Base-by-base conservation (phyloP, 2,329 filamentous ascomycete genomes). In the Chlorencoelia australis region DNA sequence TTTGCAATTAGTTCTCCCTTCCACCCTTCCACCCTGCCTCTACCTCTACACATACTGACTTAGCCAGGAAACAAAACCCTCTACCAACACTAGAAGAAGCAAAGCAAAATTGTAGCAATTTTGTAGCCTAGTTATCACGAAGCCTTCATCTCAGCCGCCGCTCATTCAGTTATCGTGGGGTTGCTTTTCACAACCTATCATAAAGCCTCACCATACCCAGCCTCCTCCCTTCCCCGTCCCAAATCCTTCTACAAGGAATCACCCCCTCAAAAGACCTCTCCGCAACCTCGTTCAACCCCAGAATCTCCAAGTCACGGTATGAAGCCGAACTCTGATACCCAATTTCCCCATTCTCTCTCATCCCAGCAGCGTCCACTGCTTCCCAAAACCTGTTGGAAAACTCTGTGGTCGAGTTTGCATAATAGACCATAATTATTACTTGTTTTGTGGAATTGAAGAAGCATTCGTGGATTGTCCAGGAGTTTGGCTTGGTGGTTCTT, bases 221-320 rank as follows among this genome's bases (percentile, higher is more conserved):
- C 30, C 56, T 54, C 30, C 43, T 43, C 9, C 62, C 65, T 6
- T 42, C 20, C 1, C 40, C 44, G 43, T 61, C 55, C 65, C 65
- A 68, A 17, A 69, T 49, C 18, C 61, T 64, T 28, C 40, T 47
- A 29, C 64, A 68, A 4, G 64, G 64, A 17, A 68, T 54, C 5
- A 60, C 40, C 0, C 60, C 50, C 5, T 34, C 36, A 26, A n/a
- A n/a, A n/a, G n/a, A n/a, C n/a, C 22, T 24, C 2, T 11, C n/a
- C 14, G 15, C 30, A 20, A 21, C 10, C 11, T 31, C 34, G 30
- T 24, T 25, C 17, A 29, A 14, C 2, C 30, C 39, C 9, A 27
- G 4, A 8, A 42, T 39, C 21, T 36, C 31, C 25, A 41, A 25
- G 30, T 52, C 47, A 17, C 49, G 21, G 33, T 46, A 53, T 0